These are phyloP conservation scores for Castanea sativa DNA, from an alignment of 306 rosid species.

Conservation along the genomic window DNA sequence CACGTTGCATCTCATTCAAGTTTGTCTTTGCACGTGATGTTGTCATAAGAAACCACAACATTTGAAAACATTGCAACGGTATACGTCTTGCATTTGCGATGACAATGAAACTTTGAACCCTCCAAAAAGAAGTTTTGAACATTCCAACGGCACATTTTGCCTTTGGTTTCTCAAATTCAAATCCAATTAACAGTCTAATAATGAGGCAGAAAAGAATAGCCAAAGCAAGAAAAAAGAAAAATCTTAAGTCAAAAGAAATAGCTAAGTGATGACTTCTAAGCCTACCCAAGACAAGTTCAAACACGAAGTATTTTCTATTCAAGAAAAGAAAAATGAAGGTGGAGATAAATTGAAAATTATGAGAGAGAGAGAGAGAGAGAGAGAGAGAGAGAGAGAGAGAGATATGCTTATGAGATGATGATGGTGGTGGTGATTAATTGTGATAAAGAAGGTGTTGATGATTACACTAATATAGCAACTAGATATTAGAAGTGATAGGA, in stretches of 20 bases:
- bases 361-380: too few relatives aligned
- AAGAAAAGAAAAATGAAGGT: too few relatives aligned
- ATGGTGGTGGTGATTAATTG: neutral
- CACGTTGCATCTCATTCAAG: neutral
- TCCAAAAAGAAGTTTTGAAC: neutral
- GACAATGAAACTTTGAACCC: neutral
- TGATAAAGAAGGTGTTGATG: neutral
- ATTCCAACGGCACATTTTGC: conserved; percentile 18
- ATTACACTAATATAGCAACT: neutral
- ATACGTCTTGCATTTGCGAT: neutral
- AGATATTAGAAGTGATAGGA: neutral
- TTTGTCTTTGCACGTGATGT: conserved; percentile 4
- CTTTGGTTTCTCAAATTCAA: neutral
- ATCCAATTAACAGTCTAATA: too few relatives aligned
- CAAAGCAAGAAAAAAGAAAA: too few relatives aligned
- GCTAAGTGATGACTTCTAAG: too few relatives aligned
- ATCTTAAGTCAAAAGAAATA: too few relatives aligned
- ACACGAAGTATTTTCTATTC: too few relatives aligned
- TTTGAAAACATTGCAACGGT: conserved; percentile 24
- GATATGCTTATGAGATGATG: neutral
- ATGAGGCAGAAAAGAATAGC: too few relatives aligned
- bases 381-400: too few relatives aligned
- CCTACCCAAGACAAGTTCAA: too few relatives aligned
- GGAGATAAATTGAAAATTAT: too few relatives aligned
- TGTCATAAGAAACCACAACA: neutral